These are phyloP conservation scores for Babesia gibsoni DNA, from an alignment of 169 alveolate genomes.

Conservation along the genomic window DNA sequence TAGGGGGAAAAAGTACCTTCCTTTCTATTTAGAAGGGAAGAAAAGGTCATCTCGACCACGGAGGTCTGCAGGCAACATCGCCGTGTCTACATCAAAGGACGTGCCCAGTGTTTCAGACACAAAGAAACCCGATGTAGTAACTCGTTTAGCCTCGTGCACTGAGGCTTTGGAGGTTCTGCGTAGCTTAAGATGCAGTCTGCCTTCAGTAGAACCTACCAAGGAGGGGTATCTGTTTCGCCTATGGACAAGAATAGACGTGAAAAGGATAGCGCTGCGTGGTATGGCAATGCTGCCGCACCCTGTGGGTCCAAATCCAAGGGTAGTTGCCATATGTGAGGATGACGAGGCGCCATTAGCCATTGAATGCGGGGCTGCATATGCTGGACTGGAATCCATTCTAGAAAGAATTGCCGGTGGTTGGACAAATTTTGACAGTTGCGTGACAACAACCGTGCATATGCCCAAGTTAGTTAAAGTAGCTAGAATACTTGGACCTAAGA, in stretches of 20 bases:
- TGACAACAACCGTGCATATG: constrained; percentile 82
- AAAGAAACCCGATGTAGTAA: background rate
- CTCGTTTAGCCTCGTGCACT: constrained; percentile 2
- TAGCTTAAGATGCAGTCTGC: background rate
- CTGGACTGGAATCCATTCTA: constrained; percentile 65
- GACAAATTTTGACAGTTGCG: constrained; percentile 83
- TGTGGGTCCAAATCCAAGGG: constrained; percentile 41
- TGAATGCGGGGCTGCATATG: constrained; percentile 72
- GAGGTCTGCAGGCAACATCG: background rate
- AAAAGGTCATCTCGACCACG: background rate
- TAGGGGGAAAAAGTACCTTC: constrained; percentile 17
- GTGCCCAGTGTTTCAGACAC: background rate
- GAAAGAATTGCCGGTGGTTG: constrained; percentile 79
- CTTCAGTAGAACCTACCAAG: background rate
- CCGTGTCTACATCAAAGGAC: background rate
- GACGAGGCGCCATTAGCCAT: constrained; percentile 46
- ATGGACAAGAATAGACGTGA: constrained; percentile 44
- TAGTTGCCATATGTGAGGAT: constrained; percentile 59
- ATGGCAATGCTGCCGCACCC: constrained; percentile 47
- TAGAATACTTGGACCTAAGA: constrained; percentile 88
- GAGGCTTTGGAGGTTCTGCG: constrained; percentile 22
- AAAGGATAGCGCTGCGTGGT: constrained; percentile 49
- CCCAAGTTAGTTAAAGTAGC: constrained; percentile 83
- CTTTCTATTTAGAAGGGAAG: background rate
- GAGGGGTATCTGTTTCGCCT: constrained; percentile 19